These are phyloP conservation scores for Vairimorpha necatrix DNA, from an alignment of 371 early-diverging fungal genomes.

Conservation along the genomic window DNA sequence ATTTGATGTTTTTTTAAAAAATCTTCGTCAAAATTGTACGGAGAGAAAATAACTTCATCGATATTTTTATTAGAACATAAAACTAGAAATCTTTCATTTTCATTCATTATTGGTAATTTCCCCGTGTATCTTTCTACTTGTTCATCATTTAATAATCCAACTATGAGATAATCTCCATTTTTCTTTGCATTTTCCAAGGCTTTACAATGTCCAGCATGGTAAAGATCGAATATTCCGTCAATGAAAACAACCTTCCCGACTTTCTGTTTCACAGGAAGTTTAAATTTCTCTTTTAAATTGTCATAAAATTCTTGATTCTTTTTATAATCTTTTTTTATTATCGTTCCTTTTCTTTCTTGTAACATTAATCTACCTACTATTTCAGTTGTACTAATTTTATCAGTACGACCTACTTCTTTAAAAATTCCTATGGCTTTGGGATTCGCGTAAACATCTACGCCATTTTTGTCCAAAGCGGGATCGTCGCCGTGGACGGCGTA, in stretches of 20 bases:
- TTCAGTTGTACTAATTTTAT: constrained; percentile 84
- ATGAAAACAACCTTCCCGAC: constrained; percentile 72
- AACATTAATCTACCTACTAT: constrained; percentile 85
- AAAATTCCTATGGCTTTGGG: constrained; percentile 70
- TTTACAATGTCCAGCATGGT: constrained; percentile 87
- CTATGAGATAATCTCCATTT: constrained; percentile 77
- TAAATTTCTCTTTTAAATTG: constrained; percentile 19
- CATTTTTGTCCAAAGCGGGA: constrained; percentile 81
- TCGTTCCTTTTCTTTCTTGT: constrained; percentile 2
- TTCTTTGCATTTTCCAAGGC: constrained; percentile 77
- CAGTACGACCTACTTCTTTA: constrained; percentile 79
- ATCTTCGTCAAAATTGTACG: constrained; percentile 11
- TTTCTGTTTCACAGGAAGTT: constrained; percentile 9
- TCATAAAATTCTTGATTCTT: background rate
- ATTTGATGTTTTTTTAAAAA: constrained; percentile 19
- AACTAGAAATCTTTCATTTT: constrained; percentile 31
- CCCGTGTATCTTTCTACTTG: constrained; percentile 53
- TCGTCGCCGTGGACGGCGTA: constrained; percentile 90
- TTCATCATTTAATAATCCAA: constrained; percentile 82
- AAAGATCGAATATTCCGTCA: constrained; percentile 87
- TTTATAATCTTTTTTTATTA: background rate
- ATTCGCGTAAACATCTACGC: constrained; percentile 81
- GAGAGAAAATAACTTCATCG: constrained; percentile 42
- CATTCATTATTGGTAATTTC: constrained; percentile 8
- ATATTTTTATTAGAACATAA: constrained; percentile 41